These are phyloP conservation scores for Spathaspora sp. DNA, from an alignment of 805 yeast genomes.

Conservation along the genomic window DNA sequence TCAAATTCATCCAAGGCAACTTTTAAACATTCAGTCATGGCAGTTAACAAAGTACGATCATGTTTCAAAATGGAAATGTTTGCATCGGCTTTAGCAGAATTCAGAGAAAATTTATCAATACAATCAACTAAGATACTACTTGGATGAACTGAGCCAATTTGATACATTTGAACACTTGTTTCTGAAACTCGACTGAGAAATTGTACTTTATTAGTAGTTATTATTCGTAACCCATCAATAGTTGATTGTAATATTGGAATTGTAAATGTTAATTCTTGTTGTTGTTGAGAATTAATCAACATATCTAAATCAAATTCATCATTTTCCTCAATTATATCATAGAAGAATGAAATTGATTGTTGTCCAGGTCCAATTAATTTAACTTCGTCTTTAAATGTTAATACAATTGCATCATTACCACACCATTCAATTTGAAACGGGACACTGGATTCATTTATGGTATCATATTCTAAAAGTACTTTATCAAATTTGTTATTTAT, in stretches of 20 bases:
- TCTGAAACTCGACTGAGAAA: constrained; percentile 61
- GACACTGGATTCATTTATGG: constrained; percentile 31
- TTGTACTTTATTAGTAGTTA: constrained; percentile 57
- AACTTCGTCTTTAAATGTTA: constrained; percentile 61
- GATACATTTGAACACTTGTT: constrained; percentile 58
- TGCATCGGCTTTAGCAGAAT: constrained; percentile 79
- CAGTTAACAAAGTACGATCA: constrained; percentile 45
- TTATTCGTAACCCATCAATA: constrained; percentile 65
- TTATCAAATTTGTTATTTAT: constrained; percentile 44
- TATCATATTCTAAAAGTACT: constrained; percentile 41
- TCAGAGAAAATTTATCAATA: constrained; percentile 50
- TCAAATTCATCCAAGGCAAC: constrained; percentile 81
- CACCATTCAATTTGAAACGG: constrained; percentile 72
- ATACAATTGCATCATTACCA: constrained; percentile 74
- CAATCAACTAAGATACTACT: constrained; percentile 82
- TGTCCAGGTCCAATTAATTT: constrained; percentile 70
- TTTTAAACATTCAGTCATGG: constrained; percentile 66
- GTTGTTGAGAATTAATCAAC: constrained; percentile 2
- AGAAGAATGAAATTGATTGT: constrained; percentile 52
- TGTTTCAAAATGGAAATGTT: constrained; percentile 53
- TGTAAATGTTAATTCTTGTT: constrained; percentile 23
- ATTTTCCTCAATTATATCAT: constrained; percentile 33
- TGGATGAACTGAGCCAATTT: constrained; percentile 80
- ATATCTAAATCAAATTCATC: constrained; percentile 15
- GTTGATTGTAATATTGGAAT: constrained; percentile 48